Evolutionary conservation across 1,284 basidiomycete species (phyloP).

Genomic region (Gymnopus androsaceus): DNA sequence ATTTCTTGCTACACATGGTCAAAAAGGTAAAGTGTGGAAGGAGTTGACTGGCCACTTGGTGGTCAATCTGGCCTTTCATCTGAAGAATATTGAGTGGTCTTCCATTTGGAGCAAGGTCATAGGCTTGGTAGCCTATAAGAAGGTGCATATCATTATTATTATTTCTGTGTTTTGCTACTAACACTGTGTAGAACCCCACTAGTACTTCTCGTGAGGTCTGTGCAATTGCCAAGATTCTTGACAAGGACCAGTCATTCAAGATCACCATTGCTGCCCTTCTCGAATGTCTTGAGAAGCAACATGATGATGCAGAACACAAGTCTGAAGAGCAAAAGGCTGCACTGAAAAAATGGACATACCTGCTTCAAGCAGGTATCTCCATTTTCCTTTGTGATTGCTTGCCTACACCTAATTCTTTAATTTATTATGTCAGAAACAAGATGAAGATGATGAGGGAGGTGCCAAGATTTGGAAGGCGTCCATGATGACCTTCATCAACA

Average conservation of each 20-base stretch:
- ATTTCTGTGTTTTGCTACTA: not conserved
- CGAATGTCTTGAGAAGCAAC: constrained; percentile 13
- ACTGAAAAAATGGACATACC: too few relatives aligned
- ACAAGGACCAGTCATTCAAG: not conserved
- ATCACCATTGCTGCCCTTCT: constrained; percentile 12
- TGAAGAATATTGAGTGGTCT: not conserved
- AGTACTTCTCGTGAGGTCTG: constrained; percentile 1
- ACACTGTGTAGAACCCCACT: constrained; percentile 7
- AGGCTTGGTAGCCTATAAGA: not conserved
- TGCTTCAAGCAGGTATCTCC: constrained; percentile 3
- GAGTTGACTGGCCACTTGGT: not conserved
- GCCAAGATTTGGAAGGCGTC: constrained; percentile 10
- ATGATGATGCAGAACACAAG: constrained; percentile 15
- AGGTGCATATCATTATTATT: not conserved
- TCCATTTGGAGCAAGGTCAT: not conserved
- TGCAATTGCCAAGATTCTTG: constrained; percentile 5
- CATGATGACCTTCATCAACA: constrained; percentile 8
- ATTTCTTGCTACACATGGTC: not conserved
- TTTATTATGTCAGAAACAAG: constrained; percentile 7
- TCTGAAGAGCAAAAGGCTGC: constrained; percentile 14
- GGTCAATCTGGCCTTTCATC: not conserved
- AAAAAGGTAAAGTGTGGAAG: constrained; percentile 1
- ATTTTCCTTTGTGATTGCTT: not conserved
- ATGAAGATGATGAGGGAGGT: constrained; percentile 12
- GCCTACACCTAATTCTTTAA: not conserved